These are phyloP conservation scores for Brassica rapa DNA, from an alignment of 345 rosid genomes.

Conservation along the genomic window DNA sequence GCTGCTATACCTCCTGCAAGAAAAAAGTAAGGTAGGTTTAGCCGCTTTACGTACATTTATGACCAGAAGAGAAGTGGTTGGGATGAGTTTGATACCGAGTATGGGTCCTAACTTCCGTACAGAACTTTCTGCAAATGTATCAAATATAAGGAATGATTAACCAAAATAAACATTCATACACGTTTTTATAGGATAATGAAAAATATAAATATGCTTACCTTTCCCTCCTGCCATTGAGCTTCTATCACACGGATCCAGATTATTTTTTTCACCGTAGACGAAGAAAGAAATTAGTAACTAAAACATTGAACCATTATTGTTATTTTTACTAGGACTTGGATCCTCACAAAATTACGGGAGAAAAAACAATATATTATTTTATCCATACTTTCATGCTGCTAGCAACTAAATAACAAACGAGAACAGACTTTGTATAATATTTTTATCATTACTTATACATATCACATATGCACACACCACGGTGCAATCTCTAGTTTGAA, in stretches of 20 bases:
- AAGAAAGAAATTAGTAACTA: neutral
- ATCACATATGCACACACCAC: neutral
- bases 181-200: neutral
- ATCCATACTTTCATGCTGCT: neutral
- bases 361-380: neutral
- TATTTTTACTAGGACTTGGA: neutral
- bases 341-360: neutral
- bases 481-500: neutral
- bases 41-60: neutral
- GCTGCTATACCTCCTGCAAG: slow-evolving; percentile 18
- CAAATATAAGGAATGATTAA: neutral
- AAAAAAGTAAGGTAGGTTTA: neutral
- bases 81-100: slow-evolving; percentile 18
- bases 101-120: slow-evolving; percentile 18
- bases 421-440: neutral
- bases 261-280: neutral
- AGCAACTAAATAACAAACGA: neutral
- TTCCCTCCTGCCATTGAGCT: slow-evolving; percentile 3
- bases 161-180: neutral
- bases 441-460: too few relatives aligned
- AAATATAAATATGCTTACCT: neutral
- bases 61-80: neutral
- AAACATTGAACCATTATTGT: neutral
- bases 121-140: slow-evolving; percentile 15
- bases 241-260: neutral